Conservation (phyloP, 1,284 basidiomycete species). For the Sparassis latifolia region DNA sequence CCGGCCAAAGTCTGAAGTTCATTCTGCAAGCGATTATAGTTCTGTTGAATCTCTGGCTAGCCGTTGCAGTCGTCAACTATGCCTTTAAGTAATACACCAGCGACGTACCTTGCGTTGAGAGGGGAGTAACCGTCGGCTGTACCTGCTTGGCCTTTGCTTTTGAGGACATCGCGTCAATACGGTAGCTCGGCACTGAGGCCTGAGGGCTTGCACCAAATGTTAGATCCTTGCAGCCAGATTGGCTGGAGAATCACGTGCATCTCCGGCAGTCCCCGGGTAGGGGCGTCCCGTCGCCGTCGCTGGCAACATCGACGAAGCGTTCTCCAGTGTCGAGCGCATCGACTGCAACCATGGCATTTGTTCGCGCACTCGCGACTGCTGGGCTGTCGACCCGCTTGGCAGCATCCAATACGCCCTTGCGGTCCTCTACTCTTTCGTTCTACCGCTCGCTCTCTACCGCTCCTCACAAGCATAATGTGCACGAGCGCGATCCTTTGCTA, state of each 20-base stretch:
- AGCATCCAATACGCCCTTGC: too few species aligned
- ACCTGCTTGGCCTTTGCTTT: conserved; percentile 43
- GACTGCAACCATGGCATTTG: conserved; percentile 39
- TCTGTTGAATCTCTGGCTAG: conserved; percentile 75
- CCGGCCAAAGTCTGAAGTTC: conserved; percentile 81
- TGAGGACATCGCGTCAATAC: conserved; percentile 30
- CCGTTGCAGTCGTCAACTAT: conserved; percentile 18
- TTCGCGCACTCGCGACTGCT: conserved; percentile 12
- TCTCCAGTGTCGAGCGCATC: conserved; percentile 16
- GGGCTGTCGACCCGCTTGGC: too few species aligned
- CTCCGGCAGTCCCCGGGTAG: conserved; percentile 27
- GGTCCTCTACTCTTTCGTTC: too few species aligned
- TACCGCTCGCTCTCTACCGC: too few species aligned
- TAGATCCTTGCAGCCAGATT: conserved; percentile 44
- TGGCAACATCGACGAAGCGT: conserved; percentile 15
- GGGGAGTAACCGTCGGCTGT: conserved; percentile 36
- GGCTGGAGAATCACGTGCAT: conserved; percentile 26
- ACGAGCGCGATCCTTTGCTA: too few species aligned
- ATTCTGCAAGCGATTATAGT: conserved; percentile 68
- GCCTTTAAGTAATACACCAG: too few species aligned
- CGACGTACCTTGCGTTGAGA: conserved; percentile 66
- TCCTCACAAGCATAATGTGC: too few species aligned
- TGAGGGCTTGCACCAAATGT: conserved; percentile 10
- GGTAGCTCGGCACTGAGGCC: conserved; percentile 12
- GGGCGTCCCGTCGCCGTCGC: conserved; percentile 20